These are phyloP conservation scores for Salix viminalis DNA, from an alignment of 345 rosid species.

Conservation along the genomic window DNA sequence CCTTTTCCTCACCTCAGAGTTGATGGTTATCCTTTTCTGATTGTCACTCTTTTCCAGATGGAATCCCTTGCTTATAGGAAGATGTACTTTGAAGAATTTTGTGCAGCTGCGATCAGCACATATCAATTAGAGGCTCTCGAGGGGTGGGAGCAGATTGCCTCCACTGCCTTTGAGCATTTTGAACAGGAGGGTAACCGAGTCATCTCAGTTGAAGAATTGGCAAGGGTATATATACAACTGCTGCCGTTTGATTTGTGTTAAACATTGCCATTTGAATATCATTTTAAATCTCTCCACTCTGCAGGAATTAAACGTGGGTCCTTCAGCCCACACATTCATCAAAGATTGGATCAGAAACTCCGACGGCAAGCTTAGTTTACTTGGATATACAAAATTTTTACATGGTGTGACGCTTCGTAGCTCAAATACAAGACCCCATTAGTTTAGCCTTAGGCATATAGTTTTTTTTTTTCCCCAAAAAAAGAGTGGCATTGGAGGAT, in stretches of 20 bases:
- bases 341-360: slow-evolving; percentile 74
- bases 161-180: slow-evolving; percentile 68
- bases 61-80: slow-evolving; percentile 60
- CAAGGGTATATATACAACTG: slow-evolving; percentile 42
- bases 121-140: slow-evolving; percentile 85
- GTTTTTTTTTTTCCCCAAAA: background rate
- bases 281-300: background rate
- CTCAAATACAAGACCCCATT: slow-evolving; percentile 69
- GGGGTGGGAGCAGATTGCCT: slow-evolving; percentile 77
- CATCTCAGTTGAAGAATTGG: slow-evolving; percentile 74
- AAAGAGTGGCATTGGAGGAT: slow-evolving; percentile 15
- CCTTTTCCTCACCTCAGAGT: background rate
- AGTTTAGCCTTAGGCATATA: slow-evolving; percentile 18
- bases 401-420: slow-evolving; percentile 78
- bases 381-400: slow-evolving; percentile 75
- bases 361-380: slow-evolving; percentile 81
- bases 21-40: background rate
- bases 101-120: slow-evolving; percentile 79
- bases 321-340: slow-evolving; percentile 65
- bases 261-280: background rate
- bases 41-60: slow-evolving; percentile 43
- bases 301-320: slow-evolving; percentile 82
- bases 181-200: slow-evolving; percentile 79
- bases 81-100: slow-evolving; percentile 83
- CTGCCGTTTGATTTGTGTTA: background rate